Percentiles rank a stretch among this genome's conserved stretches.
These are phyloP conservation scores for Uronychia binucleata DNA, from an alignment of 73 alveolate genomes.

Conservation along the genomic window DNA sequence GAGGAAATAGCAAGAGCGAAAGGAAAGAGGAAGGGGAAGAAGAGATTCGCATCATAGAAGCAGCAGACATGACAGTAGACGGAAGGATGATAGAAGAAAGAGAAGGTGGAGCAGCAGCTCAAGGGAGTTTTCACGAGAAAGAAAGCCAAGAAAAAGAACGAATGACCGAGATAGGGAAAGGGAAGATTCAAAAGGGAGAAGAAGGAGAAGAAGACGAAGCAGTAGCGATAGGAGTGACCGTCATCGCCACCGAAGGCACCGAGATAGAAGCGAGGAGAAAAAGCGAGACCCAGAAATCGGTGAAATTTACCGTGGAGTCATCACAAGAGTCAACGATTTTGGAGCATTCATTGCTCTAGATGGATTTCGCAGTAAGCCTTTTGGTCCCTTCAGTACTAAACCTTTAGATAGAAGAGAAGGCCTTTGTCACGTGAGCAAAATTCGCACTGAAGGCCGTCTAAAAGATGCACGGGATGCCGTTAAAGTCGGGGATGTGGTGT, in stretches of 20 bases:
- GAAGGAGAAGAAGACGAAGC: constrained; percentile 12
- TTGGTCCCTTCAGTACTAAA: neutral
- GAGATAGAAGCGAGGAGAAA: constrained; percentile 41
- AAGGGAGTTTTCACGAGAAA: constrained; percentile 6
- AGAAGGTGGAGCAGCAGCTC: constrained; percentile 46
- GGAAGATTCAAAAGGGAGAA: neutral
- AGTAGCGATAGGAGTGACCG: constrained; percentile 15
- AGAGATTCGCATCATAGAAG: constrained; percentile 1
- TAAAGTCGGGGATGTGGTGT: constrained; percentile 78
- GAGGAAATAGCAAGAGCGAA: neutral
- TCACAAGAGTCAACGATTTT: constrained; percentile 80
- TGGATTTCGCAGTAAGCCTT: constrained; percentile 59
- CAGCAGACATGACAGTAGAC: neutral
- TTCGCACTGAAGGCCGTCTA: constrained; percentile 64
- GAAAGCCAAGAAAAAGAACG: constrained; percentile 37
- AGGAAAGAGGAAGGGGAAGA: constrained; percentile 7
- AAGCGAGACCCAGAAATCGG: constrained; percentile 43
- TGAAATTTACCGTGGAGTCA: constrained; percentile 81
- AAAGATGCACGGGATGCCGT: constrained; percentile 77
- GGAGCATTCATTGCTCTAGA: constrained; percentile 91
- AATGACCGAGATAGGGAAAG: neutral
- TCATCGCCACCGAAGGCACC: constrained; percentile 22
- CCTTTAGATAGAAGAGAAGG: constrained; percentile 85
- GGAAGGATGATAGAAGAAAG: constrained; percentile 27
- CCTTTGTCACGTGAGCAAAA: constrained; percentile 86